Conservation (phyloP, 2,329 filamentous ascomycete species). For the Trichocomaceae sp. region DNA sequence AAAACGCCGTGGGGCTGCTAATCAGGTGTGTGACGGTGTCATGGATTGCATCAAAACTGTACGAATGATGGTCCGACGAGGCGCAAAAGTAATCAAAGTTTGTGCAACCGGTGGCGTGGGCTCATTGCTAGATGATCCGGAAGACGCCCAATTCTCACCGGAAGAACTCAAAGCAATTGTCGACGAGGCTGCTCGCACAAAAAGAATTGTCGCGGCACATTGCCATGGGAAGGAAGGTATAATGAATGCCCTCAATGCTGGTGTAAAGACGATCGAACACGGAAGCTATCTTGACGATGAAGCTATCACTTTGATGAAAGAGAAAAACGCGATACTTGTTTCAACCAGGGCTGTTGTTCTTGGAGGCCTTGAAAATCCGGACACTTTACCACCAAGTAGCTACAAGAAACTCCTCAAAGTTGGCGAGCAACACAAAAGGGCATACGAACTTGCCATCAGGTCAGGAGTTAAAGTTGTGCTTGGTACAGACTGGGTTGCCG, state of each 20-base stretch:
- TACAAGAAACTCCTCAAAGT: constrained; percentile 37
- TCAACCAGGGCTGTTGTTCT: constrained; percentile 42
- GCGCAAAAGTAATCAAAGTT: constrained; percentile 46
- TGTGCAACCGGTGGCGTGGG: constrained; percentile 42
- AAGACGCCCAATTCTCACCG: constrained; percentile 40
- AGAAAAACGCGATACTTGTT: constrained; percentile 41
- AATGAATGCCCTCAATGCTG: constrained; percentile 39
- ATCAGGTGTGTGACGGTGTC: constrained; percentile 42
- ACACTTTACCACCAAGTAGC: constrained; percentile 26
- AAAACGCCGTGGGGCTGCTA: constrained; percentile 26
- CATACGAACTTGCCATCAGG: constrained; percentile 39
- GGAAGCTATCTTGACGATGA: constrained; percentile 45
- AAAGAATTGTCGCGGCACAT: constrained; percentile 40
- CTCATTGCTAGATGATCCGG: constrained; percentile 38
- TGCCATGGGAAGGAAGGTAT: constrained; percentile 45
- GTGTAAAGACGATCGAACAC: constrained; percentile 45
- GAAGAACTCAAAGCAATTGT: constrained; percentile 42
- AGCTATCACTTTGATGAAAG: constrained; percentile 38
- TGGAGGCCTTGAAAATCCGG: constrained; percentile 28
- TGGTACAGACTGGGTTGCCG: constrained; percentile 42
- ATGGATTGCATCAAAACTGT: constrained; percentile 42
- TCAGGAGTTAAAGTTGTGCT: constrained; percentile 43
- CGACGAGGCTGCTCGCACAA: constrained; percentile 36
- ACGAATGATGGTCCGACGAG: constrained; percentile 39
- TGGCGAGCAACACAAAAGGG: constrained; percentile 30